Percentiles rank a stretch among this genome's conserved stretches.
These are phyloP conservation scores for Meira nashicola DNA, from an alignment of 1,284 basidiomycete genomes.

Conservation along the genomic window DNA sequence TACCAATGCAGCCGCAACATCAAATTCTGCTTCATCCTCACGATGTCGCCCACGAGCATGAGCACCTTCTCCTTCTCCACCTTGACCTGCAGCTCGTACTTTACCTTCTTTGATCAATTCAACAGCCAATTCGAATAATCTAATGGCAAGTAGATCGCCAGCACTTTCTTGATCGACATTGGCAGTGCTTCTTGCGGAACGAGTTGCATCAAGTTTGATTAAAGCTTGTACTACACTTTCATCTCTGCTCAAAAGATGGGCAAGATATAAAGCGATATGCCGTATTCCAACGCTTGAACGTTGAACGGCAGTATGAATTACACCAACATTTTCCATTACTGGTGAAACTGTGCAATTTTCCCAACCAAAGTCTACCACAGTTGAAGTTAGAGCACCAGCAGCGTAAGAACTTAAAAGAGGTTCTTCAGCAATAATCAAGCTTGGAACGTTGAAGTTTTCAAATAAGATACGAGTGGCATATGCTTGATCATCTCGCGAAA, in stretches of 20 bases:
- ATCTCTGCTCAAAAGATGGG: conserved; percentile 42
- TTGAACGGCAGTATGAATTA: conserved; percentile 30
- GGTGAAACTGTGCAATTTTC: conserved; percentile 72
- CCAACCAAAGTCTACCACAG: conserved; percentile 79
- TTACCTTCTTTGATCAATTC: conserved; percentile 34
- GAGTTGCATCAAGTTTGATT: conserved; percentile 19
- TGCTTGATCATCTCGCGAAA: conserved; percentile 71
- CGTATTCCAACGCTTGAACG: conserved; percentile 35
- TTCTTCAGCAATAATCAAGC: conserved; percentile 74
- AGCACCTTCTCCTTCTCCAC: conserved; percentile 18
- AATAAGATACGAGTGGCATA: conserved; percentile 81
- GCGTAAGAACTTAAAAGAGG: conserved; percentile 80
- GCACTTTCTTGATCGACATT: neutral
- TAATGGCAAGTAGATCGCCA: conserved; percentile 11
- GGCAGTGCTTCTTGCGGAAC: neutral
- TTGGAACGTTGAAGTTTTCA: conserved; percentile 88
- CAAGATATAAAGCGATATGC: conserved; percentile 47
- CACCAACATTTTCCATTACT: conserved; percentile 68
- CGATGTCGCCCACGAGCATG: conserved; percentile 40
- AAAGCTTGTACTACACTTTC: conserved; percentile 36
- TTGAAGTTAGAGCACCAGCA: conserved; percentile 69
- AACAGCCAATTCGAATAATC: conserved; percentile 23
- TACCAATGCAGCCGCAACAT: conserved; percentile 58
- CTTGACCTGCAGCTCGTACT: conserved; percentile 28
- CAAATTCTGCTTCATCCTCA: conserved; percentile 70